Evolutionary conservation across 106 monocot genomes (phyloP).

Genomic region (Iris macrosiphon): DNA sequence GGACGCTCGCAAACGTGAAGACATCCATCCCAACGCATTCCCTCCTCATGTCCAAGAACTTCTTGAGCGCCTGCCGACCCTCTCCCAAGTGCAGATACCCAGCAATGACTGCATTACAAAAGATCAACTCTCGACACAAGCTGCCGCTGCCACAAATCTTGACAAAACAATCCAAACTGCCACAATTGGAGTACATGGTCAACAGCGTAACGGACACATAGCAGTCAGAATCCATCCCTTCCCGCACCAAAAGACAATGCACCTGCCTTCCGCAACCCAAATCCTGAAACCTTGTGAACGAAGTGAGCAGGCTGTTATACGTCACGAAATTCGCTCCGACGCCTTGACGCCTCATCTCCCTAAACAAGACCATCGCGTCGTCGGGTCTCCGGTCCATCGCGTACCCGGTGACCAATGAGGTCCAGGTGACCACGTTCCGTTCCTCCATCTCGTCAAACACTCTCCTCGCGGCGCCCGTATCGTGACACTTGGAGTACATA

Average conservation of each 20-base stretch:
- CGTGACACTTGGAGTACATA: slow-evolving; percentile 34
- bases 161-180: slow-evolving; percentile 26
- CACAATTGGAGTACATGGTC: slow-evolving; percentile 58
- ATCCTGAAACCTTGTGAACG: slow-evolving; percentile 17
- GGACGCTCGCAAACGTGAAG: slow-evolving; percentile 44
- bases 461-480: slow-evolving; percentile 21
- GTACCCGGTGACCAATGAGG: slow-evolving; percentile 40
- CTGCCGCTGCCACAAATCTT: slow-evolving; percentile 6
- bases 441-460: slow-evolving; percentile 49
- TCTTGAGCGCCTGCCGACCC: slow-evolving; percentile 18
- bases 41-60: slow-evolving; percentile 37
- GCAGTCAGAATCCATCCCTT: slow-evolving; percentile 26
- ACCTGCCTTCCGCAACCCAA: slow-evolving; percentile 34
- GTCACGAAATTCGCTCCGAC: slow-evolving; percentile 20
- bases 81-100: slow-evolving; percentile 33
- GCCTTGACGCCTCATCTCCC: slow-evolving; percentile 30
- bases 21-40: slow-evolving; percentile 17
- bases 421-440: slow-evolving; percentile 51
- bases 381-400: slow-evolving; percentile 1
- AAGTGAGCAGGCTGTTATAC: slow-evolving; percentile 40
- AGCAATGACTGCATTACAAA: slow-evolving; percentile 40
- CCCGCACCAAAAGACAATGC: slow-evolving; percentile 32
- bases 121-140: slow-evolving; percentile 16
- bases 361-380: slow-evolving; percentile 32
- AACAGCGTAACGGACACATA: slow-evolving; percentile 24